Base-by-base conservation (phyloP, 441 rosid genomes). In the Lepidium campestre region DNA sequence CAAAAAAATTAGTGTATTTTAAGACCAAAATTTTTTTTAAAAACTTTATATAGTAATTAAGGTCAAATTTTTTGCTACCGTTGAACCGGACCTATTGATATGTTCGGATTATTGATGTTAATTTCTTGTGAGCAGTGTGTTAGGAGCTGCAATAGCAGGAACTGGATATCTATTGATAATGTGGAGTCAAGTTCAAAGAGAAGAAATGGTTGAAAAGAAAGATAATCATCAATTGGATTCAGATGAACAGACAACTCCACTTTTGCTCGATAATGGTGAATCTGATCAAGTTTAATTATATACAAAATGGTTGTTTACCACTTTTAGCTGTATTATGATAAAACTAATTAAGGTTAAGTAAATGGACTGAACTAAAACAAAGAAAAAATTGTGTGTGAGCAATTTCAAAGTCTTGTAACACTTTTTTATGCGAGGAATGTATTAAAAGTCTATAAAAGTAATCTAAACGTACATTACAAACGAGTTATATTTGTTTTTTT, bases 81-180 rank as follows among this genome's bases (percentile, higher is more conserved):
- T n/a, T n/a, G n/a, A n/a, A n/a, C n/a, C n/a, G n/a, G n/a, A n/a
- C n/a, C n/a, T n/a, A n/a, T n/a, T n/a, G 9, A 45, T 27, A 15
- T 6, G 20, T 72, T 64, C 2, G 2, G 10, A 10, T n/a, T 31
- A 37, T 11, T 36, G 10, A 27, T 29, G 11, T 32, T 7, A 44
- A 40, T 13, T 13, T 64, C 6, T 35, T 67, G 18, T 70, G 65
- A 58, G 53, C 82, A 88, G 96, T 76, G 73, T 84, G 47, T 40
- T 83, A 68, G 97, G 91, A 71, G 85, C 90, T 12, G 59, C 82
- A 6, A 65, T 89, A 57, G 72, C 79, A 57, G 97, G 92, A 55
- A 67, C 62, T 49, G 94, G 94, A 37, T 87, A 83, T 64, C 76
- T 84, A 35, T 57, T 79, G 17, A 67, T 85, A 73, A 73, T 76